phyloP scores from a whole-genome alignment of 495 filamentous ascomycete genomes.

The Trichoderma asperelloides region DNA sequence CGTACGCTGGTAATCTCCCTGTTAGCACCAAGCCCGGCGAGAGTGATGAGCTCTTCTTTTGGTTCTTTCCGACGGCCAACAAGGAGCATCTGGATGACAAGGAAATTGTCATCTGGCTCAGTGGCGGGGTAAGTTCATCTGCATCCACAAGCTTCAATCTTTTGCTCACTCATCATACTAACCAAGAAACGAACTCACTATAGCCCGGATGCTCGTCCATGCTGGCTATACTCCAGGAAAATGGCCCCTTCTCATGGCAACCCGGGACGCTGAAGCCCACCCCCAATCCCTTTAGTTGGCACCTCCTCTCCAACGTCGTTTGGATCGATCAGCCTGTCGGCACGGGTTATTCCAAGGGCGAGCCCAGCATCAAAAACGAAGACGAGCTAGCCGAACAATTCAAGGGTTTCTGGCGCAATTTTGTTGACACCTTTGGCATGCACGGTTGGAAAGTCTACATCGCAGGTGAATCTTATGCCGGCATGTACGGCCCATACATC shows the following conservation, averaged over 20 bases:
- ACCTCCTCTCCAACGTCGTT: conserved; percentile 67
- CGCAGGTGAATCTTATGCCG: conserved; percentile 64
- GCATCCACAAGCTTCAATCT: not conserved
- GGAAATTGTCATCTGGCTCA: conserved; percentile 60
- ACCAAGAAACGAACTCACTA: conserved; percentile 10
- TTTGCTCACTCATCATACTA: not conserved
- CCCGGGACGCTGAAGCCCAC: conserved; percentile 55
- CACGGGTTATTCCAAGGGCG: conserved; percentile 61
- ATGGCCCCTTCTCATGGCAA: conserved; percentile 71
- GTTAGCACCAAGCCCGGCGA: conserved; percentile 41
- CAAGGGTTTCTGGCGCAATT: conserved; percentile 60
- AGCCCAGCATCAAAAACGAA: conserved; percentile 52
- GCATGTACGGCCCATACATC: conserved; percentile 73
- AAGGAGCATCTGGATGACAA: not conserved
- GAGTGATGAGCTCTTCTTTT: conserved; percentile 5
- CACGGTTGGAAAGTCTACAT: conserved; percentile 58
- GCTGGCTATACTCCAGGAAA: conserved; percentile 62
- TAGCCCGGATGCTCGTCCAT: conserved; percentile 59
- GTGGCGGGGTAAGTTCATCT: conserved; percentile 45
- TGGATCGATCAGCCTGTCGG: conserved; percentile 73
- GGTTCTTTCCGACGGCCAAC: conserved; percentile 11
- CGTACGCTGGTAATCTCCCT: conserved; percentile 61
- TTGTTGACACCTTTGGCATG: conserved; percentile 57
- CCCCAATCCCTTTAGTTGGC: conserved; percentile 58
- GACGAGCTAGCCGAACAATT: conserved; percentile 59